These are phyloP conservation scores for Fomitopsis pulvina DNA, from an alignment of 768 basidiomycete genomes.

Conservation along the genomic window DNA sequence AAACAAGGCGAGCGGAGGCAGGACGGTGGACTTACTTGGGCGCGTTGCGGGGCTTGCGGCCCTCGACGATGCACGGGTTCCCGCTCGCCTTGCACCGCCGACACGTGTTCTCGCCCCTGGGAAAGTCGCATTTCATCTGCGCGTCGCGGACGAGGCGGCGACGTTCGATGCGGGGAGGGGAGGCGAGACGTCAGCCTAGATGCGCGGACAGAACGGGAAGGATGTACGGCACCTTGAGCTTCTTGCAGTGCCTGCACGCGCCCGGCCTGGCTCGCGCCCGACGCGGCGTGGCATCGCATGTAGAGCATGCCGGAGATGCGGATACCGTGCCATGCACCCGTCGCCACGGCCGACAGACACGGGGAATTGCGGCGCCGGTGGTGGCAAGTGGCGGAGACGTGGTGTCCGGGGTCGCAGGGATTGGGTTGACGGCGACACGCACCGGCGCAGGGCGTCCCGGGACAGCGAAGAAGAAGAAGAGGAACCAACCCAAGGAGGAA, in stretches of 20 bases:
- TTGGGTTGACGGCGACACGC: neutral
- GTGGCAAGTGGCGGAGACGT: neutral
- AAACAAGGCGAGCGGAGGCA: neutral
- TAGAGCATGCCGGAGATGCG: no score
- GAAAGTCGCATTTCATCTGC: slow-evolving; percentile 87
- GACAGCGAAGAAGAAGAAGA: no score
- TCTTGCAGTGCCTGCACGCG: slow-evolving; percentile 83
- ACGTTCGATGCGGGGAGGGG: neutral
- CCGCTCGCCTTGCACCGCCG: slow-evolving; percentile 67
- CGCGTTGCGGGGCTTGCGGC: slow-evolving; percentile 67
- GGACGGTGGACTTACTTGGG: slow-evolving; percentile 61
- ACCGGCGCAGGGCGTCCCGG: no score
- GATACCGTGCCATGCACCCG: no score
- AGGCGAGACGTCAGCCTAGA: no score
- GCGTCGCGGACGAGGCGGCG: neutral
- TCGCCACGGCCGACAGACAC: neutral
- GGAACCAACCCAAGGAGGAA: no score
- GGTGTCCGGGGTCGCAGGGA: neutral
- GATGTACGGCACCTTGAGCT: slow-evolving; percentile 61
- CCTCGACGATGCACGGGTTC: slow-evolving; percentile 79
- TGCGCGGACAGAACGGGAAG: neutral
- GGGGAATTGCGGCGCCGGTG: neutral
- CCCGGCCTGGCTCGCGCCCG: slow-evolving; percentile 48
- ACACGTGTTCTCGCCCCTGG: slow-evolving; percentile 66
- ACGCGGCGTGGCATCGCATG: neutral